These are phyloP conservation scores for Candida montana DNA, from an alignment of 805 yeast species.

Conservation along the genomic window DNA sequence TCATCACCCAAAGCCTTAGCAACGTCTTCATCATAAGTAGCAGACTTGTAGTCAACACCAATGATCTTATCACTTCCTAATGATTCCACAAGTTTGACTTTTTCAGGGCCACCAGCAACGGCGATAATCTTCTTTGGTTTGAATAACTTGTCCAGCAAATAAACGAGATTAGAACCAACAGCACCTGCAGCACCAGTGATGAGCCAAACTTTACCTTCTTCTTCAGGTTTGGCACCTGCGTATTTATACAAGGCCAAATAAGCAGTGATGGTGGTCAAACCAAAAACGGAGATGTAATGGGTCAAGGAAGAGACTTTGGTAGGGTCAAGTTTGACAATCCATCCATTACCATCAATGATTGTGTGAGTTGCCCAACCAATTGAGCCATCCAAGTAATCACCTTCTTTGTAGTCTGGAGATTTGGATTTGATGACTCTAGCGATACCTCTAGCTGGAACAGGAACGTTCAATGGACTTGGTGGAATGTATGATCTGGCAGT, in stretches of 20 bases:
- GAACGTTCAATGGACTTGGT: slow-evolving; percentile 34
- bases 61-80: slow-evolving; percentile 52
- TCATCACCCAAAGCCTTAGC: slow-evolving; percentile 40
- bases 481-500: slow-evolving; percentile 27
- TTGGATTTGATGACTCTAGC: slow-evolving; percentile 48
- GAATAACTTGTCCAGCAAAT: slow-evolving; percentile 47
- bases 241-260: slow-evolving; percentile 48
- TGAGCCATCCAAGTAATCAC: slow-evolving; percentile 37
- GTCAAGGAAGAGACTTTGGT: slow-evolving; percentile 27
- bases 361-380: slow-evolving; percentile 46
- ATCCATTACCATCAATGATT: slow-evolving; percentile 25
- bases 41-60: slow-evolving; percentile 48
- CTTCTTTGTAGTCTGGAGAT: slow-evolving; percentile 33
- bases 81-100: slow-evolving; percentile 47
- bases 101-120: slow-evolving; percentile 55
- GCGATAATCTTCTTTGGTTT: slow-evolving; percentile 55
- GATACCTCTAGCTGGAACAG: slow-evolving; percentile 47
- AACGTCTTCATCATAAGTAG: slow-evolving; percentile 31
- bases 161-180: slow-evolving; percentile 57
- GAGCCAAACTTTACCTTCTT: slow-evolving; percentile 39
- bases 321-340: slow-evolving; percentile 13
- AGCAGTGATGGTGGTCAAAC: slow-evolving; percentile 58
- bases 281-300: slow-evolving; percentile 44
- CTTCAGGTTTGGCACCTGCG: slow-evolving; percentile 39
- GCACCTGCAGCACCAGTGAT: slow-evolving; percentile 70